Evolutionary conservation across 2,329 filamentous ascomycete species (phyloP).

Genomic region (Ascochyta fabae): DNA sequence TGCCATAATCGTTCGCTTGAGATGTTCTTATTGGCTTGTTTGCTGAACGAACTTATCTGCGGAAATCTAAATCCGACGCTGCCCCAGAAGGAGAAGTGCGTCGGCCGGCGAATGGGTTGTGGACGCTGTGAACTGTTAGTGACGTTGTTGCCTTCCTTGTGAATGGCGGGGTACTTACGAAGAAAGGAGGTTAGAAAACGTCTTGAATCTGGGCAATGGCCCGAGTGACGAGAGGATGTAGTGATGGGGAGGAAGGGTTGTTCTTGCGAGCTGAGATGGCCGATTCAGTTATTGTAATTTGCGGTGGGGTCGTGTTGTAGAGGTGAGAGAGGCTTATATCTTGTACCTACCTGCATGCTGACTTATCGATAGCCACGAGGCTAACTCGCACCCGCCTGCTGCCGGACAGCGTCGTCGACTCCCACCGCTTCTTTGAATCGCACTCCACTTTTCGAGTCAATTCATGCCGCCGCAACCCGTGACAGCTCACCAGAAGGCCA

Average conservation of each 20-base stretch:
- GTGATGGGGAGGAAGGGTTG: conserved; percentile 17
- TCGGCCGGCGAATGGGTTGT: conserved; percentile 96
- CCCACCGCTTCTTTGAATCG: conserved; percentile 41
- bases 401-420: conserved; percentile 32
- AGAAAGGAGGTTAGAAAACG: conserved; percentile 98
- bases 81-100: conserved; percentile 87
- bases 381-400: conserved; percentile 32
- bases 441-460: conserved; percentile 36
- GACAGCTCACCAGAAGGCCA: conserved; percentile 26
- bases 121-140: conserved; percentile 65
- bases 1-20: conserved; percentile 71
- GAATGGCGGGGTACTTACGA: conserved; percentile 69
- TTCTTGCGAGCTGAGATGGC: conserved; percentile 14
- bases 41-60: conserved; percentile 41
- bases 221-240: conserved; percentile 37
- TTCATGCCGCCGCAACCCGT: conserved; percentile 26
- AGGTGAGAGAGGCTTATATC: conserved; percentile 27
- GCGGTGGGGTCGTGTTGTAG: conserved; percentile 17
- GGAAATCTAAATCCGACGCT: conserved; percentile 67
- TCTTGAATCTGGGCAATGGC: conserved; percentile 73
- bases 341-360: conserved; percentile 13
- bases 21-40: conserved; percentile 32
- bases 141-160: conserved; percentile 6
- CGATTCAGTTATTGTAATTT: conserved; percentile 12
- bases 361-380: conserved; percentile 22